These are phyloP conservation scores for Agrocybe praecox DNA, from an alignment of 768 basidiomycete species.

Conservation along the genomic window DNA sequence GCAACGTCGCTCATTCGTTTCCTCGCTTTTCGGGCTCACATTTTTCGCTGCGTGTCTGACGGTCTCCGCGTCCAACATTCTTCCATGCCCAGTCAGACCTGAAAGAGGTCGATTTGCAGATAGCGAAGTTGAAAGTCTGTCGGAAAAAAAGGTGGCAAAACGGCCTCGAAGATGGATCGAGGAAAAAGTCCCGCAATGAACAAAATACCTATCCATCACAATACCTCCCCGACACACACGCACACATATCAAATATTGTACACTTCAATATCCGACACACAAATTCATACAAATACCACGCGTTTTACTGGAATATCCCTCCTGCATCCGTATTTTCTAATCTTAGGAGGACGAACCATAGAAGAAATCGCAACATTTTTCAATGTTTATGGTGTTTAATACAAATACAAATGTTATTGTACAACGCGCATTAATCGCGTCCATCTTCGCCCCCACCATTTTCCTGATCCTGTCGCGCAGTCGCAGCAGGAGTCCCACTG, in stretches of 20 bases:
- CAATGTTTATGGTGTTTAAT: slow-evolving; percentile 26
- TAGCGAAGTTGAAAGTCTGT: slow-evolving; percentile 32
- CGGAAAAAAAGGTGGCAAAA: slow-evolving; percentile 48
- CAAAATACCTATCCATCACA: background rate
- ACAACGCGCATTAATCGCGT: slow-evolving; percentile 25
- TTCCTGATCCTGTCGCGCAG: slow-evolving; percentile 52
- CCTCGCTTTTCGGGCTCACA: slow-evolving; percentile 79
- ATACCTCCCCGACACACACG: background rate
- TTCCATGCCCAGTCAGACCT: slow-evolving; percentile 79
- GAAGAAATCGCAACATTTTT: slow-evolving; percentile 15
- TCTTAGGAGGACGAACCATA: background rate
- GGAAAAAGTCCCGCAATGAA: slow-evolving; percentile 52
- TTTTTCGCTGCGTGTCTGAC: slow-evolving; percentile 79
- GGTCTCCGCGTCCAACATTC: slow-evolving; percentile 75
- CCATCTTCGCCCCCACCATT: slow-evolving; percentile 24
- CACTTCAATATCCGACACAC: background rate
- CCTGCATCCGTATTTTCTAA: background rate
- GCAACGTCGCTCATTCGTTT: slow-evolving; percentile 72
- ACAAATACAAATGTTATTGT: slow-evolving; percentile 26
- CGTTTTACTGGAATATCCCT: background rate
- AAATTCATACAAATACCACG: background rate
- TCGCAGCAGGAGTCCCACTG: slow-evolving; percentile 66
- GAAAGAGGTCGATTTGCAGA: slow-evolving; percentile 64
- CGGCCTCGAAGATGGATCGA: slow-evolving; percentile 81
- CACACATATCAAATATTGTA: background rate